Percentiles rank a stretch among this genome's conserved stretches.
These are phyloP conservation scores for Lactarius vividus DNA, from an alignment of 768 basidiomycete species.

Conservation along the genomic window DNA sequence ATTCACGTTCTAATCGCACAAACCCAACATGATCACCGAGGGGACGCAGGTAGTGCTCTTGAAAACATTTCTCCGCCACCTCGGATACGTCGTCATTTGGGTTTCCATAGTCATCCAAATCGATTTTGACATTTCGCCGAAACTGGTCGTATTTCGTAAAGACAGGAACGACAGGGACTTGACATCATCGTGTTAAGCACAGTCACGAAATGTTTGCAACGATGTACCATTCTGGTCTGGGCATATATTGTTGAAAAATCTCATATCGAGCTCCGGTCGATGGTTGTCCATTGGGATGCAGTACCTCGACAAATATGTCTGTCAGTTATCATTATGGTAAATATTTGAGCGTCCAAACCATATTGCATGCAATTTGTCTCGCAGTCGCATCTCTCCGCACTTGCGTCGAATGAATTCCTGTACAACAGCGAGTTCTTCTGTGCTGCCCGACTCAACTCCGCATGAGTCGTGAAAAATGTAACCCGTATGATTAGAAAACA, in stretches of 20 bases:
- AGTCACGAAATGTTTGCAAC: not conserved
- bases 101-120: too few relatives aligned
- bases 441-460: not conserved
- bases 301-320: not conserved
- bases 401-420: not conserved
- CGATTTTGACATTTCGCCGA: too few relatives aligned
- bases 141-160: too few relatives aligned
- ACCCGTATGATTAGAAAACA: not conserved
- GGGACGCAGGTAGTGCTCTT: too few relatives aligned
- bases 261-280: not conserved
- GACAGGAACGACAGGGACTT: not conserved
- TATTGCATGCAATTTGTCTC: not conserved
- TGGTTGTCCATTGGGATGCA: not conserved
- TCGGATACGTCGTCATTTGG: too few relatives aligned
- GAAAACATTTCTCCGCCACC: too few relatives aligned
- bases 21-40: too few relatives aligned
- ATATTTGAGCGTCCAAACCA: not conserved
- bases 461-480: not conserved
- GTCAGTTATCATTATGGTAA: not conserved
- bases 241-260: not conserved
- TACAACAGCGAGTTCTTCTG: not conserved
- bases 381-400: not conserved
- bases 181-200: not conserved
- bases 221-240: not conserved
- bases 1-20: not conserved